phyloP scores from a whole-genome alignment of 805 yeast genomes.

The Ogataea dorogensis region DNA sequence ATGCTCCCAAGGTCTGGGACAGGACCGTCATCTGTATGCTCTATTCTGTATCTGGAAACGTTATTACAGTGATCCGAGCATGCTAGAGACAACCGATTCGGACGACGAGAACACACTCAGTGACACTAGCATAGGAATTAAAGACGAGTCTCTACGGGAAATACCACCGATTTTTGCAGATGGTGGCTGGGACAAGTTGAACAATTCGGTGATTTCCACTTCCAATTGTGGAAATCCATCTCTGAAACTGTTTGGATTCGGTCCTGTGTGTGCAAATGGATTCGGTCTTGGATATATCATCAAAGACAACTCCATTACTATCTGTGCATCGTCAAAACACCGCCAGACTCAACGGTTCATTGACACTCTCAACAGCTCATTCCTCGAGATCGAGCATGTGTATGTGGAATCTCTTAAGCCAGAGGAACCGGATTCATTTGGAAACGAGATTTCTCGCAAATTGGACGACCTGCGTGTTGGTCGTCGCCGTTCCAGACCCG shows the following conservation, averaged over 20 bases:
- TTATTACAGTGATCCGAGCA: conserved; percentile 38
- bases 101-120: conserved; percentile 36
- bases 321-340: conserved; percentile 84
- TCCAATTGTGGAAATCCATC: conserved; percentile 94
- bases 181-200: conserved; percentile 82
- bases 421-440: conserved; percentile 10
- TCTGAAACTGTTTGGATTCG: conserved; percentile 81
- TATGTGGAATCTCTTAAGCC: conserved; percentile 36
- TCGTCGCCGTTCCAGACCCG: conserved; percentile 26
- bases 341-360: conserved; percentile 80
- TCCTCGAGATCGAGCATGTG: conserved; percentile 55
- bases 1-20: conserved; percentile 80
- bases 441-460: conserved; percentile 21
- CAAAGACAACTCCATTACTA: conserved; percentile 71
- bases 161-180: conserved; percentile 81
- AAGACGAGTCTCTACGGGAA: conserved; percentile 30
- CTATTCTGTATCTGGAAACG: conserved; percentile 84
- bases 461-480: conserved; percentile 20
- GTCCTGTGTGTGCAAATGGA: conserved; percentile 88
- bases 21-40: conserved; percentile 88
- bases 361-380: conserved; percentile 63
- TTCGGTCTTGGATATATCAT: conserved; percentile 92
- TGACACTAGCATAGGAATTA: conserved; percentile 26
- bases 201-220: conserved; percentile 76
- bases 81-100: conserved; percentile 28